Conservation (phyloP, 768 basidiomycete species). For the Pulveroboletus ravenelii region DNA sequence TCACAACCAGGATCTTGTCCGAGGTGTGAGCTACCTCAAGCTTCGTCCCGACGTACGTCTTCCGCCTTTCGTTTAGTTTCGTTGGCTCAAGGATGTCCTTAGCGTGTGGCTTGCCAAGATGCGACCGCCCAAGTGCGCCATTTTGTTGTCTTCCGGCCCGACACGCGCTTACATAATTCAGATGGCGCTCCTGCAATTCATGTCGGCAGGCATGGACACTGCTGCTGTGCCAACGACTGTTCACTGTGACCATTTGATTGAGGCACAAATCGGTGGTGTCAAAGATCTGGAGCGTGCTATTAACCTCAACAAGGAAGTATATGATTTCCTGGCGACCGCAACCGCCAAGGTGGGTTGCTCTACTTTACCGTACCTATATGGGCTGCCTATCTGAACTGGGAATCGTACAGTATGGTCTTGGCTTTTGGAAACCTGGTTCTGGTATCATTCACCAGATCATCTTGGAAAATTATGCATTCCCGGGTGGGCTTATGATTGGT, state of each 20-base stretch:
- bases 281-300: constrained; percentile 92
- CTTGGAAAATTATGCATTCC: constrained; percentile 99
- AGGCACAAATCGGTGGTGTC: constrained; percentile 90
- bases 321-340: constrained; percentile 96
- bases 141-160: constrained; percentile 11
- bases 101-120: constrained; percentile 91
- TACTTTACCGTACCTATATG: background rate
- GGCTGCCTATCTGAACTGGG: background rate
- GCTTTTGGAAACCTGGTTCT: constrained; percentile 99
- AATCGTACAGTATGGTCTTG: constrained; percentile 78
- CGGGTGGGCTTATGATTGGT: constrained; percentile 98
- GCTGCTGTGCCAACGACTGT: constrained; percentile 98
- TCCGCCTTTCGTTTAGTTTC: background rate
- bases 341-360: constrained; percentile 71
- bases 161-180: constrained; percentile 37
- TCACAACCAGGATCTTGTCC: constrained; percentile 82
- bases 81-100: constrained; percentile 4
- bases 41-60: constrained; percentile 90
- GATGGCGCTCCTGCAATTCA: constrained; percentile 99
- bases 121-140: constrained; percentile 73
- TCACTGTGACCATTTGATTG: constrained; percentile 98
- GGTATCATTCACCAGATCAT: constrained; percentile 99
- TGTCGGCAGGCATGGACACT: constrained; percentile 98
- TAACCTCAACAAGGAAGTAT: constrained; percentile 96
- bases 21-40: constrained; percentile 94